These are phyloP conservation scores for Thermomyces lanuginosus DNA, from an alignment of 2,329 filamentous ascomycete species.

Conservation along the genomic window DNA sequence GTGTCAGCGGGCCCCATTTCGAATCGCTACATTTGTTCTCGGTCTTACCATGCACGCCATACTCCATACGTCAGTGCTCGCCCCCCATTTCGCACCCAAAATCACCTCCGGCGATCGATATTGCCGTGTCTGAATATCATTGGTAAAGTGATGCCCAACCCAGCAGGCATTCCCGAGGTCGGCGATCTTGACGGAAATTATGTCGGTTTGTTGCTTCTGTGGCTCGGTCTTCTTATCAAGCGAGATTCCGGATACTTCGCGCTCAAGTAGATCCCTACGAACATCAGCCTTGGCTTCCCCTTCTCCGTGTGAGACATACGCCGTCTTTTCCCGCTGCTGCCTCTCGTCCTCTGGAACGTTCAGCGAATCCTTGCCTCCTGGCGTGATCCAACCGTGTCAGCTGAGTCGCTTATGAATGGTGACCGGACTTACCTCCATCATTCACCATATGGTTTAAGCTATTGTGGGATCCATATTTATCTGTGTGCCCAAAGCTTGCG, in stretches of 20 bases:
- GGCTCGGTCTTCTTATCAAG: conserved; percentile 50
- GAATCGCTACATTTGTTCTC: too few species aligned
- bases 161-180: conserved; percentile 97
- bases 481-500: conserved; percentile 68
- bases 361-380: conserved; percentile 26
- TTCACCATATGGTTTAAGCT: conserved; percentile 75
- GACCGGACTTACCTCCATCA: conserved; percentile 42
- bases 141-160: conserved; percentile 98
- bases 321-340: conserved; percentile 80
- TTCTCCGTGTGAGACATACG: conserved; percentile 44
- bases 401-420: conserved; percentile 17
- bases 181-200: conserved; percentile 97
- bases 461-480: conserved; percentile 49
- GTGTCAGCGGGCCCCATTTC: too few species aligned
- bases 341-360: conserved; percentile 35
- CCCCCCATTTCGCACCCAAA: conserved; percentile 90
- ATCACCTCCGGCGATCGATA: conserved; percentile 97
- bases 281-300: conserved; percentile 2
- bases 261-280: conserved; percentile 71
- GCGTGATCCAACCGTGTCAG: conserved; percentile 36
- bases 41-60: conserved; percentile 90
- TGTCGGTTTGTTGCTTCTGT: conserved; percentile 37
- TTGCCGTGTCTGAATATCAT: conserved; percentile 95
- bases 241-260: conserved; percentile 87
- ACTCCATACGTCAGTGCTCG: conserved; percentile 98